Conservation (phyloP, 2,329 filamentous ascomycete genomes). For the Fusarium nodosum region DNA sequence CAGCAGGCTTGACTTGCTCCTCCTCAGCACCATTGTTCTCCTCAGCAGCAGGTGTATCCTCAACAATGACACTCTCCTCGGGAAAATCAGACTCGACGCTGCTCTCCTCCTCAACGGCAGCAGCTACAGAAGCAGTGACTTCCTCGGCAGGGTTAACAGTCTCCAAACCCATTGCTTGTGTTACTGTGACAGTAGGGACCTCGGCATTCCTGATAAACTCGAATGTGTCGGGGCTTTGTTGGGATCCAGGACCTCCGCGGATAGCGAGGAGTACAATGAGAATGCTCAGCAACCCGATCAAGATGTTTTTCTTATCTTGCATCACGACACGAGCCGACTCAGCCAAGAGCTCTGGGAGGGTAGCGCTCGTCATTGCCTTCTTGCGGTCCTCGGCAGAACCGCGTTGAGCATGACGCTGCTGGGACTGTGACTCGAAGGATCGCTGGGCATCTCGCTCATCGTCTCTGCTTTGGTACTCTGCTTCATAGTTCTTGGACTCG, state of each 20-base stretch:
- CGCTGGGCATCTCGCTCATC: slow-evolving; percentile 49
- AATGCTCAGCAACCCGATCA: slow-evolving; percentile 67
- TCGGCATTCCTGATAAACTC: slow-evolving; percentile 50
- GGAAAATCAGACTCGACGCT: slow-evolving; percentile 49
- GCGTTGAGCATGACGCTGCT: no score
- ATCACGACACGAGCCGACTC: slow-evolving; percentile 68
- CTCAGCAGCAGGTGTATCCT: slow-evolving; percentile 7
- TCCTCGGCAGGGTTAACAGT: slow-evolving; percentile 17
- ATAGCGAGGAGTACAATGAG: slow-evolving; percentile 67
- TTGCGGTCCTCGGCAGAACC: slow-evolving; percentile 47
- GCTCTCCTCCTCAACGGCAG: slow-evolving; percentile 20
- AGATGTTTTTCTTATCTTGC: slow-evolving; percentile 70
- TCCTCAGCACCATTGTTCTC: neutral
- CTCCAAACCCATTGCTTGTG: slow-evolving; percentile 32
- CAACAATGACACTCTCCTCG: slow-evolving; percentile 23
- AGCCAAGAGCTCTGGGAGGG: slow-evolving; percentile 66
- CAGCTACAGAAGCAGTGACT: slow-evolving; percentile 22
- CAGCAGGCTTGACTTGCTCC: neutral
- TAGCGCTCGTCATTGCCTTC: slow-evolving; percentile 58
- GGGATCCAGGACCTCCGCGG: slow-evolving; percentile 45
- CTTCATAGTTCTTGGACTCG: slow-evolving; percentile 18
- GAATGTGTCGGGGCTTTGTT: slow-evolving; percentile 47
- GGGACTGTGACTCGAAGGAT: slow-evolving; percentile 14
- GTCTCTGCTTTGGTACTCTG: slow-evolving; percentile 59
- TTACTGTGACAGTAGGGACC: slow-evolving; percentile 48